Conservation (phyloP, 331 rosid species). For the Acacia concinna region DNA sequence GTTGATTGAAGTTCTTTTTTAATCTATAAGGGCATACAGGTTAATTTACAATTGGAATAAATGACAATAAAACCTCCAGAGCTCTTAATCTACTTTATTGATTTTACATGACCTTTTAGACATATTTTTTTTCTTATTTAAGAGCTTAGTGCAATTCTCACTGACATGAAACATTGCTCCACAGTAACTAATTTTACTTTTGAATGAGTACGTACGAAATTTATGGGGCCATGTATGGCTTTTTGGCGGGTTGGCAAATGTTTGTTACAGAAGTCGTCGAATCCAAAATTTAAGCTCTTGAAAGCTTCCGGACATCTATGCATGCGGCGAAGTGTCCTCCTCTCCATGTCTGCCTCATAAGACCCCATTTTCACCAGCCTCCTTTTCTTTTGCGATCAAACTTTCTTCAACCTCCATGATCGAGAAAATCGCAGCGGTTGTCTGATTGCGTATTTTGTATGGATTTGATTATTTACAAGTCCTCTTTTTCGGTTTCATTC, state of each 20-base stretch:
- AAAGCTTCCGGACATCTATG: conserved; percentile 42
- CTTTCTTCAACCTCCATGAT: conserved; percentile 17
- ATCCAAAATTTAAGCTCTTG: conserved; percentile 35
- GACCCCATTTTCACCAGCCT: conserved; percentile 34
- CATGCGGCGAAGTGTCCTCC: conserved; percentile 63
- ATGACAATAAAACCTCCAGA: too few relatives aligned
- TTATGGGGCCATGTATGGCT: neutral
- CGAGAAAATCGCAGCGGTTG: conserved; percentile 17
- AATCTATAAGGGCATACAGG: too few relatives aligned
- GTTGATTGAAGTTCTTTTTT: too few relatives aligned
- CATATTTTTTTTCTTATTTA: too few relatives aligned
- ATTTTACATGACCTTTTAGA: too few relatives aligned
- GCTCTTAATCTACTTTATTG: too few relatives aligned
- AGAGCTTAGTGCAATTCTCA: too few relatives aligned
- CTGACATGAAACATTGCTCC: too few relatives aligned
- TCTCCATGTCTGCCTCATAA: conserved; percentile 45
- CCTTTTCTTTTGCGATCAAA: conserved; percentile 25
- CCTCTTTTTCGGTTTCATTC: conserved; percentile 18
- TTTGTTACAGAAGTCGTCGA: conserved; percentile 22
- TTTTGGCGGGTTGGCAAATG: conserved; percentile 9
- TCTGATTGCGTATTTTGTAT: conserved; percentile 22
- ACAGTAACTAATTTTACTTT: too few relatives aligned
- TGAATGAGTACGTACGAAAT: neutral
- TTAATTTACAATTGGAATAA: too few relatives aligned
- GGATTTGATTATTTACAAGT: neutral